phyloP scores from a whole-genome alignment of 257 asterid genomes.

The Leptodermis oblonga region DNA sequence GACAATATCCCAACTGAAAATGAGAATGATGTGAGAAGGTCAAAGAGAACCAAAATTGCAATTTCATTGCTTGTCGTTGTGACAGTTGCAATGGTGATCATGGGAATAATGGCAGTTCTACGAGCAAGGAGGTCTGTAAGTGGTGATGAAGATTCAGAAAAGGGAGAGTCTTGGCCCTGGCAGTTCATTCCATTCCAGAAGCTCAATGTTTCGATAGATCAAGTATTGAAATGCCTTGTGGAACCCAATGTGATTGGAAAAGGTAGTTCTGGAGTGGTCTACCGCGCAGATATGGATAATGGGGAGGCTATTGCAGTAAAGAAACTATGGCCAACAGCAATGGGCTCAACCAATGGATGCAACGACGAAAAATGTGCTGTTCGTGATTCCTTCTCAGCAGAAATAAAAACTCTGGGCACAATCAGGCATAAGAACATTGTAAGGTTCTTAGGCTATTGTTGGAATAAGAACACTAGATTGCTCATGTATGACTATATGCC shows the following conservation, averaged over 20 bases:
- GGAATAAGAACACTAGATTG: slow-evolving; percentile 39
- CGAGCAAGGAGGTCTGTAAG: slow-evolving; percentile 33
- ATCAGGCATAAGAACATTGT: slow-evolving; percentile 48
- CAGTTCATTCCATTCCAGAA: slow-evolving; percentile 49
- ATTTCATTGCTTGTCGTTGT: slow-evolving; percentile 33
- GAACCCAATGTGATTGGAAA: slow-evolving; percentile 46
- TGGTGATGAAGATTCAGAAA: slow-evolving; percentile 39
- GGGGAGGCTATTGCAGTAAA: slow-evolving; percentile 44
- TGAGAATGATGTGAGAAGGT: slow-evolving; percentile 25
- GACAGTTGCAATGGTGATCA: slow-evolving; percentile 38
- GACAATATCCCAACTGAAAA: slow-evolving; percentile 2
- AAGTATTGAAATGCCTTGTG: slow-evolving; percentile 39
- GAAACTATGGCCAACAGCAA: slow-evolving; percentile 40
- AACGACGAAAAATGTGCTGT: slow-evolving; percentile 26
- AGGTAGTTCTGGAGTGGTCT: slow-evolving; percentile 46
- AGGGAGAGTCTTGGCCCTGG: slow-evolving; percentile 48
- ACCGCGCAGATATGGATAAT: slow-evolving; percentile 34
- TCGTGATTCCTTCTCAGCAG: slow-evolving; percentile 46
- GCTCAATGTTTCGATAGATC: slow-evolving; percentile 35
- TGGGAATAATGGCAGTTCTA: slow-evolving; percentile 34
- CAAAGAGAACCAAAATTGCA: slow-evolving; percentile 33
- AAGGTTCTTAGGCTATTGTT: slow-evolving; percentile 41
- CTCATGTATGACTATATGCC: slow-evolving; percentile 53
- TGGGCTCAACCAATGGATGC: slow-evolving; percentile 21
- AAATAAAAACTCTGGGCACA: slow-evolving; percentile 39